These are phyloP conservation scores for Xylaria multiplex DNA, from an alignment of 2,329 filamentous ascomycete genomes.

Conservation along the genomic window DNA sequence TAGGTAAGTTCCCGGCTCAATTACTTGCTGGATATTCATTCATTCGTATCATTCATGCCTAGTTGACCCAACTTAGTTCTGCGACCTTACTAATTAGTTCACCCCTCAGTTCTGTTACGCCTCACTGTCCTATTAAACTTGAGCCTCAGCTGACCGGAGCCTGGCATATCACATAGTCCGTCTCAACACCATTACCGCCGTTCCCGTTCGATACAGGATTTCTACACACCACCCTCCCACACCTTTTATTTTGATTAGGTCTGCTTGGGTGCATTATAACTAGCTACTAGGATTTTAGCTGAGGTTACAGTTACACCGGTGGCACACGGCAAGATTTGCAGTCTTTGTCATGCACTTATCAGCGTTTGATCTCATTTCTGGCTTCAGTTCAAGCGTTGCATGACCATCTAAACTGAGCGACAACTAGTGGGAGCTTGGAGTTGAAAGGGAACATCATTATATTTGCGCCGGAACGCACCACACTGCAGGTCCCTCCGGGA, in stretches of 20 bases:
- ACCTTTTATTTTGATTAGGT: not conserved
- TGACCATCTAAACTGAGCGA: slow-evolving; percentile 7
- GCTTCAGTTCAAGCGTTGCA: slow-evolving; percentile 17
- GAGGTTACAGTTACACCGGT: slow-evolving; percentile 23
- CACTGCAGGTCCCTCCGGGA: slow-evolving; percentile 14
- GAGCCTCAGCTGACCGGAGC: slow-evolving; percentile 36
- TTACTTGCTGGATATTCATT: slow-evolving; percentile 18
- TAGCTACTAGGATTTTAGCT: slow-evolving; percentile 20
- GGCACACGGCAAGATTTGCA: slow-evolving; percentile 25
- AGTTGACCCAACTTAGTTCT: slow-evolving; percentile 18
- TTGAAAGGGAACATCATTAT: slow-evolving; percentile 19
- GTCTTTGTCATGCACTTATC: slow-evolving; percentile 31
- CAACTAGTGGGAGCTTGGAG: slow-evolving; percentile 8
- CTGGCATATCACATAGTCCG: slow-evolving; percentile 27
- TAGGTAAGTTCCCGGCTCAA: slow-evolving; percentile 29
- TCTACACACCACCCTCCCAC: slow-evolving; percentile 17
- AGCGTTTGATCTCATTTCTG: slow-evolving; percentile 22
- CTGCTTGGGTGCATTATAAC: slow-evolving; percentile 3
- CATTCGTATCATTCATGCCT: slow-evolving; percentile 1
- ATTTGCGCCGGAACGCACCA: slow-evolving; percentile 15
- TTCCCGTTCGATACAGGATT: slow-evolving; percentile 6
- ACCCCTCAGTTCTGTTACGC: slow-evolving; percentile 30
- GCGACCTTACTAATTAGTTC: slow-evolving; percentile 27
- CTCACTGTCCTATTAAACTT: slow-evolving; percentile 35
- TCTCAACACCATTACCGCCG: slow-evolving; percentile 12